Evolutionary conservation across 129 eudicot genomes (phyloP), one percentile per base, ranked within the genome.

Genomic region (Escallonia rubra): DNA sequence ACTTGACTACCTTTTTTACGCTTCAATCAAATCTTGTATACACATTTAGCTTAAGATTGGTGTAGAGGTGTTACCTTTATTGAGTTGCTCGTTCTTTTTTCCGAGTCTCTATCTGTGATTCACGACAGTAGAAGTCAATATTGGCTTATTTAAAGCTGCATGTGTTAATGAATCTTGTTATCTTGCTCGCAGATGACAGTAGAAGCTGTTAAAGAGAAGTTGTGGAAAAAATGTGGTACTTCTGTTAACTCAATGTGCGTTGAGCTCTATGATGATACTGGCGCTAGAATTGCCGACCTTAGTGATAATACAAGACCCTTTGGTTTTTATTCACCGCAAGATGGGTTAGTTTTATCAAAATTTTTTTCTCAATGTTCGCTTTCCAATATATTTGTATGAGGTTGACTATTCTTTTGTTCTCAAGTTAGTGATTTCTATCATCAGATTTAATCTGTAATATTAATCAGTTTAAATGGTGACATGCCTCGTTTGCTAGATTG

Each of bases 211-310:
- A 81, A 81, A 51, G 86, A 81, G 44, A 81, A 81, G 67, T 58
- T 81, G 13, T 81, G 82, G 86, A 81, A 71, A 57, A 81, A 81
- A 65, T 72, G 80, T 56, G 82, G 86, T 2, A 81, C 86, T 81
- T 81, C 83, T 41, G 74, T 81, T 42, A 46, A 74, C 42, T 77
- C 82, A 58, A 81, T 81, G 82, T 41, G 48, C 68, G 83, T 81
- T 14, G 80, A 77, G 82, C 86, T 81, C 15, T 81, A 73, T 70
- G 86, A 81, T 65, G 82, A 77, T 16, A 65, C 69, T 5, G 77
- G 80, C 12, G 54, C 70, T 15, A 81, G 77, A 77, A 64, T 77
- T 77, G 51, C 80, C 39, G 74, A 61, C 53, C 64, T 81, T 12
- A 64, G 63, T 46, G 77, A 81, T 68, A 74, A 81, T 63, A 16